Conservation (phyloP, 2,329 filamentous ascomycete species). For the Pezicula carpinea region DNA sequence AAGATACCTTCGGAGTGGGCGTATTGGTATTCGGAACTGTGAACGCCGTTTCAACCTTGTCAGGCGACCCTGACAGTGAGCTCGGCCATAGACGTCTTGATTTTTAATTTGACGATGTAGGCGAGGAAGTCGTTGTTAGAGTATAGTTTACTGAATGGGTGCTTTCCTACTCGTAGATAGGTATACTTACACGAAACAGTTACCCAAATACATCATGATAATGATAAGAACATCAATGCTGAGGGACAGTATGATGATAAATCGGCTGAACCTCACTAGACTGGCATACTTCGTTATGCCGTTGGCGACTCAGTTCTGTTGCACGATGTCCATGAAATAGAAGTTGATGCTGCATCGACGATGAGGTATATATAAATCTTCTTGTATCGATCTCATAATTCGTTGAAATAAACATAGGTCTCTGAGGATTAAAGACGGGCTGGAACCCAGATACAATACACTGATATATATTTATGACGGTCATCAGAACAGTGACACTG, state of each 20-base stretch:
- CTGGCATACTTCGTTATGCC: slow-evolving; percentile 35
- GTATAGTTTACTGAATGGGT: no score
- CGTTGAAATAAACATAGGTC: slow-evolving; percentile 5
- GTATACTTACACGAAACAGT: neutral
- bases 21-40: no score
- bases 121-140: slow-evolving; percentile 32
- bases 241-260: slow-evolving; percentile 34
- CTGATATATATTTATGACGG: slow-evolving; percentile 44
- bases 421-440: slow-evolving; percentile 30
- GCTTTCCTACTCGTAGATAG: no score
- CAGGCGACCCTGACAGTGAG: slow-evolving; percentile 26
- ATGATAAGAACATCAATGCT: slow-evolving; percentile 31
- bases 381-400: slow-evolving; percentile 43
- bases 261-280: slow-evolving; percentile 34
- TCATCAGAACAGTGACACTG: slow-evolving; percentile 31
- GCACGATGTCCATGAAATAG: slow-evolving; percentile 42
- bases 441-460: slow-evolving; percentile 49
- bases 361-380: slow-evolving; percentile 46
- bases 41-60: neutral
- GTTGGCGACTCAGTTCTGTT: slow-evolving; percentile 29
- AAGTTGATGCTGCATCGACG: slow-evolving; percentile 45
- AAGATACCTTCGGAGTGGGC: no score
- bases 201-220: neutral
- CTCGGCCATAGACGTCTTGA: slow-evolving; percentile 36
- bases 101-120: slow-evolving; percentile 37